These are phyloP conservation scores for Lecanicillium sp. DNA, from an alignment of 2,329 filamentous ascomycete species.

Conservation along the genomic window DNA sequence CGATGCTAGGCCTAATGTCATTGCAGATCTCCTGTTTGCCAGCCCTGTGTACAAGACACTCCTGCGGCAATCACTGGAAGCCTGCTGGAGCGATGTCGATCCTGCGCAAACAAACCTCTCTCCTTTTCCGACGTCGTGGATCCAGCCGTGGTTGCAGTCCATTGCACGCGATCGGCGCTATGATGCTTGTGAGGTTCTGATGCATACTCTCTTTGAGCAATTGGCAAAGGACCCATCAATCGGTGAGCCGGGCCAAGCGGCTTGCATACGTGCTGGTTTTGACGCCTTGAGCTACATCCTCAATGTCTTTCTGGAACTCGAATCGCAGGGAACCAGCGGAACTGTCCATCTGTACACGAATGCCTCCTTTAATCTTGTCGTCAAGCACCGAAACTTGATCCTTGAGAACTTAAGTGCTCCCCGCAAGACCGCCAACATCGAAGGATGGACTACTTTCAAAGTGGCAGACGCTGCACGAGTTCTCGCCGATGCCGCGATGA, in stretches of 20 bases:
- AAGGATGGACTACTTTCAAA: conserved; percentile 31
- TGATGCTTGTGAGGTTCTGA: conserved; percentile 71
- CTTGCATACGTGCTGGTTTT: conserved; percentile 58
- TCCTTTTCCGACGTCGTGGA: conserved; percentile 68
- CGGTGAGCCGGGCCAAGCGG: conserved; percentile 48
- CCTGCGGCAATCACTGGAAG: conserved; percentile 50
- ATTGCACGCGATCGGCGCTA: conserved; percentile 67
- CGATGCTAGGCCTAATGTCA: conserved; percentile 66
- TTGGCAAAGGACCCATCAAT: conserved; percentile 47
- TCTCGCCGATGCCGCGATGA: conserved; percentile 45
- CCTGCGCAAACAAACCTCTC: conserved; percentile 30
- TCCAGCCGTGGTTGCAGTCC: conserved; percentile 68
- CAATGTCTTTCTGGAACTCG: conserved; percentile 43
- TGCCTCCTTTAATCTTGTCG: conserved; percentile 55
- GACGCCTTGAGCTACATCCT: conserved; percentile 49
- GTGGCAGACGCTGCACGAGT: conserved; percentile 34
- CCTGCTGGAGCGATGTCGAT: conserved; percentile 31
- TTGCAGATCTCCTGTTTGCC: conserved; percentile 77
- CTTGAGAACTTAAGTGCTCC: conserved; percentile 25
- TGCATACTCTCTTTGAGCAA: conserved; percentile 63
- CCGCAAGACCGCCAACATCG: conserved; percentile 12
- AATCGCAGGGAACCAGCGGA: conserved; percentile 28
- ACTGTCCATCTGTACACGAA: conserved; percentile 55
- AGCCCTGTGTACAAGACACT: conserved; percentile 58
- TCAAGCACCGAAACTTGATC: conserved; percentile 54